These are phyloP conservation scores for Litchi chinensis DNA, from an alignment of 345 rosid species.

Conservation along the genomic window DNA sequence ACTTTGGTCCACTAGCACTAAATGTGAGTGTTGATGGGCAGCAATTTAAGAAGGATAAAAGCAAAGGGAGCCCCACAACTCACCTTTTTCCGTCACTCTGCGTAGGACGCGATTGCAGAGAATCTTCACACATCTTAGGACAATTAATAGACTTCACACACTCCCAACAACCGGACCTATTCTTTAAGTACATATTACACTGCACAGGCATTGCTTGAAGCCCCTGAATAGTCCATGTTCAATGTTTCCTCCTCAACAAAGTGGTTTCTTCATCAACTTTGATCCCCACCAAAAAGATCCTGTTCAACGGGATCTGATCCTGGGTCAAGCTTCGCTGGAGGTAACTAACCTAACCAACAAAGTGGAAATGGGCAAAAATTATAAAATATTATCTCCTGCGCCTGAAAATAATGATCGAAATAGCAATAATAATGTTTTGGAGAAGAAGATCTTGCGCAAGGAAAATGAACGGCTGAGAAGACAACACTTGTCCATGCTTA, in stretches of 20 bases:
- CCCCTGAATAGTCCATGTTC: background rate
- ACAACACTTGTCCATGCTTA: constrained; percentile 44
- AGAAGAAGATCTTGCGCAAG: constrained; percentile 37
- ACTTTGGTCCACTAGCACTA: background rate
- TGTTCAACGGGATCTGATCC: constrained; percentile 13
- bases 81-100: background rate
- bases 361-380: constrained; percentile 15
- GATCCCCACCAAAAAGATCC: constrained; percentile 13
- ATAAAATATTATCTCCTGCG: constrained; percentile 11
- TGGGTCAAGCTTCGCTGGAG: constrained; percentile 18
- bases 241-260: constrained; percentile 7
- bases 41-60: constrained; percentile 5
- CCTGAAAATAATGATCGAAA: background rate
- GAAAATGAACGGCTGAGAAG: constrained; percentile 54
- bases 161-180: background rate
- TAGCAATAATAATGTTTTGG: background rate
- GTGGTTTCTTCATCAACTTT: background rate
- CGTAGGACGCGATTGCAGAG: constrained; percentile 15
- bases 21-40: background rate
- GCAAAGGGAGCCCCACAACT: constrained; percentile 1
- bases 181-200: constrained; percentile 10
- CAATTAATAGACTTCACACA: background rate
- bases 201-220: background rate
- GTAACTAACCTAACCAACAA: constrained; percentile 8
- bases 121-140: constrained; percentile 7